Conservation (phyloP, 2,329 filamentous ascomycete genomes). For the Dactylellina haptotyla region DNA sequence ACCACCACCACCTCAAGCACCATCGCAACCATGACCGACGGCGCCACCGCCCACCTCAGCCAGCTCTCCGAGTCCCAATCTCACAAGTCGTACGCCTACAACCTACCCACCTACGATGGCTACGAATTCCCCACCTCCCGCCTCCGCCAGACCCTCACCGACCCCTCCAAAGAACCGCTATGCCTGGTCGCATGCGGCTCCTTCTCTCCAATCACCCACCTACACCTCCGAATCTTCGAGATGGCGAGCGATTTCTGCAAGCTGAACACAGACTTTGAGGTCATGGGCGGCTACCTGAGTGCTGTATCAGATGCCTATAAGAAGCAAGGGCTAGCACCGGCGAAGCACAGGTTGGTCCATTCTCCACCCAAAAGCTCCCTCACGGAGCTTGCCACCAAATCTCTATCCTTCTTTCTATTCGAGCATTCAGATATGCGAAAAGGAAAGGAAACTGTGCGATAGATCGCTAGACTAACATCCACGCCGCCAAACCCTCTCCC, state of each 20-base stretch:
- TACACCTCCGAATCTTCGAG: constrained; percentile 87
- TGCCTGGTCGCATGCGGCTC: constrained; percentile 76
- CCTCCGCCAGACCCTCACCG: constrained; percentile 68
- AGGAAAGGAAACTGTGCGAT: background rate
- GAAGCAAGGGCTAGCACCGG: constrained; percentile 79
- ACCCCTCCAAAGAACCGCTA: constrained; percentile 70
- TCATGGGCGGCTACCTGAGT: constrained; percentile 84
- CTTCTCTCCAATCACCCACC: constrained; percentile 79
- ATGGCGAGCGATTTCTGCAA: constrained; percentile 84
- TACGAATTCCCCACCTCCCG: constrained; percentile 73
- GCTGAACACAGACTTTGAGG: constrained; percentile 77
- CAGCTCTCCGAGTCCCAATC: constrained; percentile 9
- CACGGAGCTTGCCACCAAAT: background rate
- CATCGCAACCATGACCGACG: constrained; percentile 28
- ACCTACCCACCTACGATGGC: constrained; percentile 52
- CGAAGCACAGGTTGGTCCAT: constrained; percentile 70
- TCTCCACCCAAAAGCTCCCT: background rate
- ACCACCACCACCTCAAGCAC: background rate
- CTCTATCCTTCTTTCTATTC: too few relatives aligned
- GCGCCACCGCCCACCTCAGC: constrained; percentile 21
- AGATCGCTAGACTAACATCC: constrained; percentile 52
- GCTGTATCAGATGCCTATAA: constrained; percentile 82
- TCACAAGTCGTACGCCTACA: constrained; percentile 32
- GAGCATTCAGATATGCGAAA: constrained; percentile 10
- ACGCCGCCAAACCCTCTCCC: constrained; percentile 12